Percentiles rank a stretch among this genome's conserved stretches.
Evolutionary conservation across 768 basidiomycete species (phyloP).

Genomic region (Macrolepiota albuminosa): DNA sequence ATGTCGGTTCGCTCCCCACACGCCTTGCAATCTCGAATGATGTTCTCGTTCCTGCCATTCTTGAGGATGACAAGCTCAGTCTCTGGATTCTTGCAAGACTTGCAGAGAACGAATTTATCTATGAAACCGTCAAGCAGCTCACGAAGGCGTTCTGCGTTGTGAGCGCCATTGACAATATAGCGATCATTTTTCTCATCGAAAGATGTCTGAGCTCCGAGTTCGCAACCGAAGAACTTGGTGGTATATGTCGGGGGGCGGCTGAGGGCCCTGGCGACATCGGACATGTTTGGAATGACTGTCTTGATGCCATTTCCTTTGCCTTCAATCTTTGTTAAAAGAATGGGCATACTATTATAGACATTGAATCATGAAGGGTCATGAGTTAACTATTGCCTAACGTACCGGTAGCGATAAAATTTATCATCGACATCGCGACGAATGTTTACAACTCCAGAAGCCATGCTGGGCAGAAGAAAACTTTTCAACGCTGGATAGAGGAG

Average conservation of each 20-base stretch:
- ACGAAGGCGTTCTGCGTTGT: conserved; percentile 85
- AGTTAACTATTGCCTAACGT: conserved; percentile 18
- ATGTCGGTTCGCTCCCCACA: conserved; percentile 90
- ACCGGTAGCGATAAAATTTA: conserved; percentile 95
- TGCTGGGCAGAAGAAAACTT: conserved; percentile 49
- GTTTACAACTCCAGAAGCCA: conserved; percentile 87
- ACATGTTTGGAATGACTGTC: conserved; percentile 98
- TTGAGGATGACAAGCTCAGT: conserved; percentile 93
- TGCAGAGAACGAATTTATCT: conserved; percentile 97
- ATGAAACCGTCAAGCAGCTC: conserved; percentile 97
- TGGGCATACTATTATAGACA: conserved; percentile 70
- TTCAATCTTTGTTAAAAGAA: conserved; percentile 93
- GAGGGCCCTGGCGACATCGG: conserved; percentile 93
- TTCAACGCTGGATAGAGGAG: conserved; percentile 49
- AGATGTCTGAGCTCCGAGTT: conserved; percentile 96
- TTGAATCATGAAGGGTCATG: neutral
- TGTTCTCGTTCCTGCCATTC: conserved; percentile 72
- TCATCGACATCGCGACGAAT: conserved; percentile 96
- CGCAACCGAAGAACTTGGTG: conserved; percentile 99
- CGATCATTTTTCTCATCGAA: conserved; percentile 96
- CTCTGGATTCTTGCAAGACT: conserved; percentile 98
- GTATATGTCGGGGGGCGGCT: conserved; percentile 94
- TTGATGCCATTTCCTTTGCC: conserved; percentile 99
- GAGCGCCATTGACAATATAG: conserved; percentile 98
- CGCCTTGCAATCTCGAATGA: conserved; percentile 96